phyloP scores from a whole-genome alignment of 2,329 filamentous ascomycete species.

The Aspergillus puulaauensis region DNA sequence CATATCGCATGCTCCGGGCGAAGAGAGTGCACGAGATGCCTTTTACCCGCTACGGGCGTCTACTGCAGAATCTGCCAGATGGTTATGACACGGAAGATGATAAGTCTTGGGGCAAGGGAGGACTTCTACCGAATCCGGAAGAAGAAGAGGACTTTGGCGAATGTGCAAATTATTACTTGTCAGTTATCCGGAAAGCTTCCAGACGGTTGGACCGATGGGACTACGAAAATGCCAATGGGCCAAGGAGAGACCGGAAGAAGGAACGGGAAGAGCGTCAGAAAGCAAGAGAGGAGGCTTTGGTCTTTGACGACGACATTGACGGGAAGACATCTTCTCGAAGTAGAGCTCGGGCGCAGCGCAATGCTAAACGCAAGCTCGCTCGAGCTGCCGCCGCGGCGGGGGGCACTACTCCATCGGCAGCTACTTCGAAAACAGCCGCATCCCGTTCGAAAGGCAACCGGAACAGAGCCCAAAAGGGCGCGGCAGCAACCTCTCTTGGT shows the following conservation, averaged over 20 bases:
- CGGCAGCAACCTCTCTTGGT: constrained; percentile 7
- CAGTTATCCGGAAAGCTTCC: constrained; percentile 43
- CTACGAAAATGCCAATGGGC: constrained; percentile 41
- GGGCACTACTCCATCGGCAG: constrained; percentile 19
- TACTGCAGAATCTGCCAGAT: constrained; percentile 43
- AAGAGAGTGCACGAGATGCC: constrained; percentile 41
- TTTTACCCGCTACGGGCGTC: constrained; percentile 41
- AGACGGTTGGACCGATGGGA: constrained; percentile 47
- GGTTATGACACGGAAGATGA: constrained; percentile 50
- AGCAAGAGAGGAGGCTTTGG: constrained; percentile 26
- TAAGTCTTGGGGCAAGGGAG: constrained; percentile 44
- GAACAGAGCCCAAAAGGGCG: constrained; percentile 21
- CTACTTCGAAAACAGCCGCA: constrained; percentile 18
- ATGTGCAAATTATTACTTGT: constrained; percentile 46
- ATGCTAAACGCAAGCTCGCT: constrained; percentile 31
- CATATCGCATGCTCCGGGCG: constrained; percentile 37
- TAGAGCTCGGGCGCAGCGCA: constrained; percentile 24
- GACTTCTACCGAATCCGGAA: constrained; percentile 40
- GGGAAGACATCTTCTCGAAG: constrained; percentile 22
- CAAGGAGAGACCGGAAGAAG: constrained; percentile 37
- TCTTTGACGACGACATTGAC: constrained; percentile 15
- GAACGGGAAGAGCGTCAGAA: constrained; percentile 39
- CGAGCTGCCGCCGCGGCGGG: constrained; percentile 21
- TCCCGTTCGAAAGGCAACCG: constrained; percentile 28
- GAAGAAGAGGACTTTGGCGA: constrained; percentile 51